Conservation (phyloP, 371 early-diverging fungal species). For the Chytridiales sp. region DNA sequence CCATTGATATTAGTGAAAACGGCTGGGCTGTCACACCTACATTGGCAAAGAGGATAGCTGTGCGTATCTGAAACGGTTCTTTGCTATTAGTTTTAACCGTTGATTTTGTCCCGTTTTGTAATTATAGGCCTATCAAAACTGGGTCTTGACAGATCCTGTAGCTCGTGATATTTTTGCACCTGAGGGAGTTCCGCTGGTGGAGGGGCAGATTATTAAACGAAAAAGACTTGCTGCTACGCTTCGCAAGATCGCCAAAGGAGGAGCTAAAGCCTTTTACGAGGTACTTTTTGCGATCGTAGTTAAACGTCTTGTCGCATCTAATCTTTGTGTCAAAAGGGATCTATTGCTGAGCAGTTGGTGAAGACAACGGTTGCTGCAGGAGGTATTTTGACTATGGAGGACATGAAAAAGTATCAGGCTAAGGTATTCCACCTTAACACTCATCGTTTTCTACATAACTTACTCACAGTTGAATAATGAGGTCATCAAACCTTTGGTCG, state of each 20-base stretch:
- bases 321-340: constrained; percentile 50
- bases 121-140: constrained; percentile 1
- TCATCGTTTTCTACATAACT: not conserved
- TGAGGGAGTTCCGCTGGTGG: constrained; percentile 58
- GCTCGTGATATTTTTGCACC: constrained; percentile 66
- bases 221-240: constrained; percentile 79
- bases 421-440: constrained; percentile 43
- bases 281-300: constrained; percentile 37
- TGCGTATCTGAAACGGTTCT: not conserved
- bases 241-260: constrained; percentile 74
- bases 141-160: constrained; percentile 46
- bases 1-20: constrained; percentile 73
- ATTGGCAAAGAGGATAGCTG: constrained; percentile 44
- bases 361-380: constrained; percentile 64
- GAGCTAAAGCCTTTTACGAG: constrained; percentile 83
- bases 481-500: constrained; percentile 51
- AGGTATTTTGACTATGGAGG: constrained; percentile 81
- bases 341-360: constrained; percentile 76
- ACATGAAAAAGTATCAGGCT: constrained; percentile 72
- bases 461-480: not conserved
- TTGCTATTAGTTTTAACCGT: not conserved
- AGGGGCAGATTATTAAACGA: constrained; percentile 76
- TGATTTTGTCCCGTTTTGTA: not conserved
- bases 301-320: not conserved
- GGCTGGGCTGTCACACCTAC: constrained; percentile 69